phyloP scores from a whole-genome alignment of 768 basidiomycete genomes.

The Trametes maxima region DNA sequence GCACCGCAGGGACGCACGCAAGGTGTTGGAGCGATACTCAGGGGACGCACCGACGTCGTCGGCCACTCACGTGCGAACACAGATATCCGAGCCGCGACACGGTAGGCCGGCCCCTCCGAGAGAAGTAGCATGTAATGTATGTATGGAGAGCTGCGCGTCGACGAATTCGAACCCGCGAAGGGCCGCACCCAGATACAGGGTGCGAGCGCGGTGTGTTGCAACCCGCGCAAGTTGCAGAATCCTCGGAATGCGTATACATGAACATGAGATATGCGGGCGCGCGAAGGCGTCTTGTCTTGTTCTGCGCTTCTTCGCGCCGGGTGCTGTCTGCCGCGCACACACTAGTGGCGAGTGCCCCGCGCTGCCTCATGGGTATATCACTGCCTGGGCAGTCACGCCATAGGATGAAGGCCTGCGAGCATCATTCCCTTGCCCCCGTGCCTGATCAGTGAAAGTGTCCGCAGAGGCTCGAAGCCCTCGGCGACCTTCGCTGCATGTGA shows the following conservation, averaged over 20 bases:
- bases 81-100: too few species aligned
- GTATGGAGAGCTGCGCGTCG: not conserved
- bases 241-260: too few species aligned
- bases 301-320: not conserved
- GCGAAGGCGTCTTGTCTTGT: not conserved
- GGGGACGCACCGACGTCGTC: too few species aligned
- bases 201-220: not conserved
- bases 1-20: too few species aligned
- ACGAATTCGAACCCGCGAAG: not conserved
- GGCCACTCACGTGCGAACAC: too few species aligned
- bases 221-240: too few species aligned
- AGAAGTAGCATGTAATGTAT: not conserved
- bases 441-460: conserved; percentile 18
- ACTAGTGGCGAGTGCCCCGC: not conserved
- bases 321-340: not conserved
- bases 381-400: conserved; percentile 15
- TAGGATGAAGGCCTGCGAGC: conserved; percentile 7
- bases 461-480: conserved; percentile 8
- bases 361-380: conserved; percentile 22
- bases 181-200: not conserved
- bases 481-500: conserved; percentile 10
- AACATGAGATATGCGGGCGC: too few species aligned
- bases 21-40: too few species aligned
- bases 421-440: conserved; percentile 22
- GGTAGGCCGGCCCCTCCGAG: not conserved